A percentile compares a stretch with the other conserved stretches of the same genome.
Conservation (phyloP, 2,329 filamentous ascomycete genomes). For the Aureobasidium sp. region DNA sequence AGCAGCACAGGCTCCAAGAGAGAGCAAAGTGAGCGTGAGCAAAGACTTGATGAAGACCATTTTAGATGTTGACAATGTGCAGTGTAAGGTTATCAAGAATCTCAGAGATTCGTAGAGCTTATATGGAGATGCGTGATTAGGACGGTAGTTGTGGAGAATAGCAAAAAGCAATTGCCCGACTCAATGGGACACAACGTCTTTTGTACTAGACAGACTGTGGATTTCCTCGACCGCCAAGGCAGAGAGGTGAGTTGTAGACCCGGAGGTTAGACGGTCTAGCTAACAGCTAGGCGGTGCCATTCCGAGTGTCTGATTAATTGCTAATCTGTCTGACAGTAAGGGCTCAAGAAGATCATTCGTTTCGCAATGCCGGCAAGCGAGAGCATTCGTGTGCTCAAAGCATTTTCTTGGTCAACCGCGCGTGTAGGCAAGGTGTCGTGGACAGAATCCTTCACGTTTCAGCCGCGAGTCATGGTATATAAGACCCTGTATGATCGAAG, state of each 20-base stretch:
- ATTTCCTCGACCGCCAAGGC: neutral
- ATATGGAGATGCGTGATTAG: neutral
- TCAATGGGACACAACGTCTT: conserved; percentile 1
- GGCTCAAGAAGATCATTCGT: neutral
- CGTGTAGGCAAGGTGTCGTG: neutral
- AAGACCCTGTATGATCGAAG: neutral
- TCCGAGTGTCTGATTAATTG: neutral
- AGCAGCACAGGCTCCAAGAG: neutral
- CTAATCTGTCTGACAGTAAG: neutral
- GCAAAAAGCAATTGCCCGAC: neutral
- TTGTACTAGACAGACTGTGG: neutral
- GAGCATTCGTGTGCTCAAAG: neutral
- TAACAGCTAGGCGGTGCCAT: neutral
- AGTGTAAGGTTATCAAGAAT: neutral
- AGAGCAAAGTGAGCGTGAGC: neutral
- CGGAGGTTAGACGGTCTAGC: neutral
- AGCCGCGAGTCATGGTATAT: conserved; percentile 9
- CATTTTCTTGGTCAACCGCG: neutral
- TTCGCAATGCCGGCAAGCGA: conserved; percentile 14
- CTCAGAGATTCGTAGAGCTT: neutral
- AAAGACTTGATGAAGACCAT: conserved; percentile 9
- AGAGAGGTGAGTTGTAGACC: neutral
- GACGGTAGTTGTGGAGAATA: neutral
- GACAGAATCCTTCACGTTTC: conserved; percentile 3
- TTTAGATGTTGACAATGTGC: neutral